phyloP scores from a whole-genome alignment of 306 rosid genomes.

The Lathyrus aphaca region DNA sequence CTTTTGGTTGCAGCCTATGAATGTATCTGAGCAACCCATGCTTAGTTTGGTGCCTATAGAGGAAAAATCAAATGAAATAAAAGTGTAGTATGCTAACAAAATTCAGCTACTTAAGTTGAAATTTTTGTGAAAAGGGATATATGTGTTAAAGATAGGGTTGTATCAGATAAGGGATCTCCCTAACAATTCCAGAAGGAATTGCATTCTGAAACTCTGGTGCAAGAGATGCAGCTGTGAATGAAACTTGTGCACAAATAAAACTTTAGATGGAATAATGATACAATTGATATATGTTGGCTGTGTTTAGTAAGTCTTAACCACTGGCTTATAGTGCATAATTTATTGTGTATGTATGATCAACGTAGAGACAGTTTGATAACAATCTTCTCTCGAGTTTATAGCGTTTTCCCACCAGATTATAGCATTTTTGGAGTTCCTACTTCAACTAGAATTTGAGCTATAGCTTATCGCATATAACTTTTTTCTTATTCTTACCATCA shows the following conservation, averaged over 20 bases:
- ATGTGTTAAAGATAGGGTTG: constrained; percentile 95
- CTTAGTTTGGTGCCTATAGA: constrained; percentile 85
- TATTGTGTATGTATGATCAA: too few species aligned
- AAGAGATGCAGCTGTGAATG: constrained; percentile 91
- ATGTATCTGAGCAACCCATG: constrained; percentile 92
- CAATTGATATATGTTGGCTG: constrained; percentile 11
- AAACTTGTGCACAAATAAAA: constrained; percentile 52
- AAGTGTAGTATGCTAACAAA: constrained; percentile 38
- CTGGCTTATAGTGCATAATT: too few species aligned
- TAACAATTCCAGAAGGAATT: constrained; percentile 67
- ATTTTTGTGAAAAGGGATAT: constrained; percentile 37
- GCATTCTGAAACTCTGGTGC: constrained; percentile 73
- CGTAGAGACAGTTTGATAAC: too few species aligned
- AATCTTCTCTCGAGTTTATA: too few species aligned
- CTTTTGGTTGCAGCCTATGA: constrained; percentile 78
- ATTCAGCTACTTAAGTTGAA: constrained; percentile 30
- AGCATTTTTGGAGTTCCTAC: too few species aligned
- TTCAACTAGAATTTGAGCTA: too few species aligned
- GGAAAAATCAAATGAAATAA: constrained; percentile 29
- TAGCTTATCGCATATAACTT: too few species aligned
- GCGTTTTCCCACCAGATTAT: too few species aligned
- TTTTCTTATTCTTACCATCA: too few species aligned
- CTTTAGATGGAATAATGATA: constrained; percentile 28
- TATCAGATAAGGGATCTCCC: constrained; percentile 80
- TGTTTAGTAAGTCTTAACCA: too few species aligned